These are phyloP conservation scores for Davidsoniella eucalypti DNA, from an alignment of 2,329 filamentous ascomycete genomes.

Conservation along the genomic window DNA sequence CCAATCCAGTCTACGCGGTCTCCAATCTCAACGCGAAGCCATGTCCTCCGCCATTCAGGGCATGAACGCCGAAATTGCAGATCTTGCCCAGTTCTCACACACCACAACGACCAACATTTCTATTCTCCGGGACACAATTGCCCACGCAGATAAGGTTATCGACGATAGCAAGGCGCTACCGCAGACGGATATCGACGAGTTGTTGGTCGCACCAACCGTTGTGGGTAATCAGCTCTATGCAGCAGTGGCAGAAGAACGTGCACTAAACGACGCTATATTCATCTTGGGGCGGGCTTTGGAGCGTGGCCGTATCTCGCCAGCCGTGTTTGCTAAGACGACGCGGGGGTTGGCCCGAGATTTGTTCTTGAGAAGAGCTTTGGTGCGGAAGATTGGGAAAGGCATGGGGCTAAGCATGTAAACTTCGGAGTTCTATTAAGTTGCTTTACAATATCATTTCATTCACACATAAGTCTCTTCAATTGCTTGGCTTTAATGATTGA, in stretches of 20 bases:
- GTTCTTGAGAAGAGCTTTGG: slow-evolving; percentile 69
- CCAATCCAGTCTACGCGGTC: slow-evolving; percentile 53
- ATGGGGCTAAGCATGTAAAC: slow-evolving; percentile 42
- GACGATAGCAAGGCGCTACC: slow-evolving; percentile 50
- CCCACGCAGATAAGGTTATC: slow-evolving; percentile 64
- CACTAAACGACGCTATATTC: slow-evolving; percentile 73
- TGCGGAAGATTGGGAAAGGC: slow-evolving; percentile 58
- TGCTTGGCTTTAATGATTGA: too few species aligned
- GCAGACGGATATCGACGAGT: slow-evolving; percentile 68
- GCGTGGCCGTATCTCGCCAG: slow-evolving; percentile 49
- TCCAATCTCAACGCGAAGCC: slow-evolving; percentile 64
- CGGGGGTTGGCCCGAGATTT: slow-evolving; percentile 60
- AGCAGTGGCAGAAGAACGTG: slow-evolving; percentile 74
- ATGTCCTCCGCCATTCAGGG: slow-evolving; percentile 52
- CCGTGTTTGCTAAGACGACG: slow-evolving; percentile 66
- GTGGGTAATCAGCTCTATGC: slow-evolving; percentile 87
- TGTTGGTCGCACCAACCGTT: slow-evolving; percentile 83
- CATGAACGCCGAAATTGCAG: slow-evolving; percentile 57
- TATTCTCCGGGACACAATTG: slow-evolving; percentile 61
- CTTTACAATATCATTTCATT: too few species aligned
- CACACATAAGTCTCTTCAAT: too few species aligned
- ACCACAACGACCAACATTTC: slow-evolving; percentile 61
- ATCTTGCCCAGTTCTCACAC: slow-evolving; percentile 53
- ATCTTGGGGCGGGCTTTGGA: slow-evolving; percentile 62
- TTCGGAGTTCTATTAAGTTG: neutral